A percentile compares a stretch with the other conserved stretches of the same genome.
Conservation (phyloP, 306 rosid species). For the Benincasa hispida region DNA sequence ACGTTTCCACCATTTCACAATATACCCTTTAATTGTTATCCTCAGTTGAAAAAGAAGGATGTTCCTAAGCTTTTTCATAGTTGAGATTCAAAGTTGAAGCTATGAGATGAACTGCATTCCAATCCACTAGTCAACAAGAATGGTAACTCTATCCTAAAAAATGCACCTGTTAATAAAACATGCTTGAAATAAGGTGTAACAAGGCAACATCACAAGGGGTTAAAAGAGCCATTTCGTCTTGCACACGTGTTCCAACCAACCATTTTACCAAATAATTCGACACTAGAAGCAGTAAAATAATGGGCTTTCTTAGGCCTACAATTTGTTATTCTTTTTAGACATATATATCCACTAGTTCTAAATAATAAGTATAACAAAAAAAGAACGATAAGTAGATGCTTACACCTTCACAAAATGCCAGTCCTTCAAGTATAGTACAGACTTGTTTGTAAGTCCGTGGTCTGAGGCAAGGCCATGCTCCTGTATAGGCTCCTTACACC, state of each 20-base stretch:
- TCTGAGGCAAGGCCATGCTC: conserved; percentile 13
- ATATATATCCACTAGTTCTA: neutral
- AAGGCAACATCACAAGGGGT: neutral
- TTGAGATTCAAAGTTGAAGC: neutral
- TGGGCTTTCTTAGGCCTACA: neutral
- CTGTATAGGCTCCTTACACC: conserved; percentile 28
- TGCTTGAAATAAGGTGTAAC: neutral
- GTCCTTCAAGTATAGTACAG: conserved; percentile 74
- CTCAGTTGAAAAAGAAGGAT: neutral
- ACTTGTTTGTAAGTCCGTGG: conserved; percentile 13
- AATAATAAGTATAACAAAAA: neutral
- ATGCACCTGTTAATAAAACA: neutral
- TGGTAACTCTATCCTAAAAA: neutral
- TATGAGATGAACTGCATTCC: neutral
- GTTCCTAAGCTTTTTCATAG: neutral
- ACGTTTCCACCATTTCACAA: neutral
- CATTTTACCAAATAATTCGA: neutral
- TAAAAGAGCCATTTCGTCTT: neutral
- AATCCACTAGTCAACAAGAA: neutral
- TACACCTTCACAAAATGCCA: conserved; percentile 95
- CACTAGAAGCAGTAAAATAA: neutral
- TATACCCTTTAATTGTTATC: neutral
- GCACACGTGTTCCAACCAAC: neutral
- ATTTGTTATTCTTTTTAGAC: neutral
- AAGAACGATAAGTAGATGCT: neutral